Base-by-base conservation (phyloP, 2,329 filamentous ascomycete genomes). In the Diplodia seriata region DNA sequence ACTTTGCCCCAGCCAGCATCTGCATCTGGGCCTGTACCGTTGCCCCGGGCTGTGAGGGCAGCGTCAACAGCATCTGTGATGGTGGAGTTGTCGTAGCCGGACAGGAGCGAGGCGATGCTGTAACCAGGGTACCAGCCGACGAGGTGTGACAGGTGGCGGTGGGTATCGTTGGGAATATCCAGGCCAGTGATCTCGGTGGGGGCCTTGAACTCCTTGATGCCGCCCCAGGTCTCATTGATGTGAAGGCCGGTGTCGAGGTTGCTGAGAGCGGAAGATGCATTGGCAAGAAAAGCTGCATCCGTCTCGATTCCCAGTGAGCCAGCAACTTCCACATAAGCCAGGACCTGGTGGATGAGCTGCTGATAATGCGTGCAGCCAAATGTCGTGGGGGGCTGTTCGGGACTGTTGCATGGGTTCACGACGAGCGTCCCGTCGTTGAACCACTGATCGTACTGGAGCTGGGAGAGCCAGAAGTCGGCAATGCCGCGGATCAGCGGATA, bases 1-100 rank as follows among this genome's bases (percentile, higher is more conserved):
- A 87, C 82, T 69, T 88, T 88, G 20, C 80, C 84, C 86, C 86
- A 88, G 0, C 85, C 86, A 0, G 85, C 80, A 70, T 88, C 85
- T 0, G 83, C 80, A 62, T 87, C 85, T 0, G 72, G 70, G 0
- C 74, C 79, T 29, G 81, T 82, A 1, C 85, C 84, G 2, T 75
- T 71, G 0, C 85, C 85, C 9, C 85, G 81, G 0, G 80, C 77
- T 9, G 78, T 72, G 0, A 88, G 78, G 0, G 82, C 83, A 0
- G 80, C 80, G 5, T 73, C 74, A 1, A 87, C 78, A 0, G 85
- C 85, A 2, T 75, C 68, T 47, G 82, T 80, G 29, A 85, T 79
- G 0, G 76, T 78, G 0, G 76, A 77, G 71, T 84, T 83, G 1
- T 73, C 75, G 74, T 85, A 84, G 29, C 81, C 81, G 20, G 72